These are phyloP conservation scores for Sphaerulina populicola DNA, from an alignment of 2,329 filamentous ascomycete species.

Conservation along the genomic window DNA sequence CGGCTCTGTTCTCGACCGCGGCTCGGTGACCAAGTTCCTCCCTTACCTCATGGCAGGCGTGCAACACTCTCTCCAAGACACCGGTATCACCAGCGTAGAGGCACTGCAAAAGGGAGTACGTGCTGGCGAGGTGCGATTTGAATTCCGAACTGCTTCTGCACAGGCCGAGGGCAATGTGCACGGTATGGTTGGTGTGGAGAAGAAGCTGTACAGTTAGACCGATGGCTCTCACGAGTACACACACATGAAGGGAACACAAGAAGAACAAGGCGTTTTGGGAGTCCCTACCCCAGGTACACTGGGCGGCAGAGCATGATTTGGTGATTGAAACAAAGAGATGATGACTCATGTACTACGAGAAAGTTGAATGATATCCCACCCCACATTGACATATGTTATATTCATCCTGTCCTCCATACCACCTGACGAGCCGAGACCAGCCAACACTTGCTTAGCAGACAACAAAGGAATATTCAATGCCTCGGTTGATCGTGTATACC, in stretches of 20 bases:
- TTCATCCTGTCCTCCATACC: background rate
- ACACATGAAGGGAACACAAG: background rate
- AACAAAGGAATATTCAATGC: too few species aligned
- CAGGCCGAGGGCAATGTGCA: conserved; percentile 96
- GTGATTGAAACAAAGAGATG: background rate
- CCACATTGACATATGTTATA: background rate
- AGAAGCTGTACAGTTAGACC: conserved; percentile 71
- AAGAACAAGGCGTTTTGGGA: conserved; percentile 4
- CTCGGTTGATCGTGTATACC: too few species aligned
- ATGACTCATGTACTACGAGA: conserved; percentile 1
- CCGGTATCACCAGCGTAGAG: conserved; percentile 70
- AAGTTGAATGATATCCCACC: background rate
- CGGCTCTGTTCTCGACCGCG: conserved; percentile 71
- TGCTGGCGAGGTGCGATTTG: conserved; percentile 74
- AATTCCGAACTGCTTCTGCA: conserved; percentile 86
- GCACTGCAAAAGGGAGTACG: conserved; percentile 68
- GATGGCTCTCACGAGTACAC: background rate
- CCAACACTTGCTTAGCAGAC: background rate
- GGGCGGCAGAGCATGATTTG: background rate
- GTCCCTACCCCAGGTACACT: background rate
- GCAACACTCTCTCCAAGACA: conserved; percentile 96
- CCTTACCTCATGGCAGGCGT: conserved; percentile 92
- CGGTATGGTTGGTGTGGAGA: conserved; percentile 94
- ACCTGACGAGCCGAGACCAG: background rate
- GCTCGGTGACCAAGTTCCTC: conserved; percentile 84